phyloP scores from a whole-genome alignment of 2,329 filamentous ascomycete species.

The Neophaeococcomyces mojaviensis region DNA sequence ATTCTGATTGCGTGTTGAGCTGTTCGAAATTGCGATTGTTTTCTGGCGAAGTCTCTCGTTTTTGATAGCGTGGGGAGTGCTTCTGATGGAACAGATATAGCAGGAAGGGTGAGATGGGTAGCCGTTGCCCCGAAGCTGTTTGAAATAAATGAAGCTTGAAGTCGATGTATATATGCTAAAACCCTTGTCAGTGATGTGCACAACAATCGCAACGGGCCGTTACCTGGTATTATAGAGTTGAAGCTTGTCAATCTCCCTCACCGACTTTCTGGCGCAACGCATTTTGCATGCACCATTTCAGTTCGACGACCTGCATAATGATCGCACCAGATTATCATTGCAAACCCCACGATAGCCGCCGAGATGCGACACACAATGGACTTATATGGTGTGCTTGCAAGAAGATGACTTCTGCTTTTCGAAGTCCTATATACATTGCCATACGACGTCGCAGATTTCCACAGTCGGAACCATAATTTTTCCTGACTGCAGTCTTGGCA shows the following conservation, averaged over 20 bases:
- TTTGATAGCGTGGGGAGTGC: too few relatives aligned
- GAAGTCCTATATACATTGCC: background rate
- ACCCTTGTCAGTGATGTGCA: conserved; percentile 5
- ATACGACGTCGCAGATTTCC: too few relatives aligned
- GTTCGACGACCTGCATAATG: conserved; percentile 3
- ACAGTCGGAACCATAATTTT: too few relatives aligned
- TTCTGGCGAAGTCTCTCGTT: too few relatives aligned
- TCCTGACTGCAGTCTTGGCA: too few relatives aligned
- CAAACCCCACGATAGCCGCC: conserved; percentile 3
- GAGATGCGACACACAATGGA: background rate
- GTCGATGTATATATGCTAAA: background rate
- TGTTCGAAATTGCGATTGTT: too few relatives aligned
- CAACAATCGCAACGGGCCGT: conserved; percentile 6
- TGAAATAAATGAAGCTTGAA: background rate
- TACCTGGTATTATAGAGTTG: conserved; percentile 6
- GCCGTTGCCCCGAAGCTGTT: too few relatives aligned
- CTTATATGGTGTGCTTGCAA: background rate
- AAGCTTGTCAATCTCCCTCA: conserved; percentile 7
- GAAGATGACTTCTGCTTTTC: background rate
- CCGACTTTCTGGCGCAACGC: conserved; percentile 10
- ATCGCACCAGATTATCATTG: background rate
- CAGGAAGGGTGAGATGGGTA: too few relatives aligned
- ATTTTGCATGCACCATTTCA: conserved; percentile 3
- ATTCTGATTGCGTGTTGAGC: background rate
- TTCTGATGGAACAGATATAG: too few relatives aligned